Base-by-base conservation (phyloP, 2,329 filamentous ascomycete genomes). In the Ophiostoma angusticollis region DNA sequence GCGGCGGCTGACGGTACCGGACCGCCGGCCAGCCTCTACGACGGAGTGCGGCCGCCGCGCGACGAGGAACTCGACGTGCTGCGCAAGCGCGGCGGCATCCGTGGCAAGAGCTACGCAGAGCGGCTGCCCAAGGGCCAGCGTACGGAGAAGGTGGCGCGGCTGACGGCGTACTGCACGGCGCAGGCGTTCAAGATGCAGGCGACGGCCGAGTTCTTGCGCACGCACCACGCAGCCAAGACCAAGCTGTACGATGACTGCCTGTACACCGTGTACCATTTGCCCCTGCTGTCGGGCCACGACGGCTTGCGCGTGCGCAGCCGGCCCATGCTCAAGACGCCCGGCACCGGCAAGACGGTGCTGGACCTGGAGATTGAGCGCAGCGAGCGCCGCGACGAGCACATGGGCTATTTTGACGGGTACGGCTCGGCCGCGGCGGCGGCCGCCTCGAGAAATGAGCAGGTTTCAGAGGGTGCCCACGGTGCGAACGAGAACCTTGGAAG, bases 191-290 rank as follows among this genome's bases (percentile, higher is more conserved):
- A 89, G 62, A 77, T 93, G 62, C 80, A 82, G 50, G 74, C 79
- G 19, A 85, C 86, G n/a, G 85, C 87, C 12, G 76, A 84, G 24
- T 98, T 98, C 55, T 67, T 95, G 45, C 80, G 83, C 50, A 83
- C 84, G 47, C 80, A 80, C 52, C 91, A 98, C 61, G 79, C 82
- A 23, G 89, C 87, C 1, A 81, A 86, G 60, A 93, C 89, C 12
- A 98, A 98, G 61, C 69, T 96, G 5, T 98, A 98, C 60, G 91
- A 98, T 58, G 91, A 98, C 58, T 98, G 91, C 54, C 66, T 98
- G 18, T 98, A 98, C 56, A 84, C 80, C 19, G 89, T 94, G 34
- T 98, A 98, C 58, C 87, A 95, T 55, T 64, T 95, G 22, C 91
- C 91, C 5, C 64, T 98, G 13, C 67, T 96, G 39, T 81, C 84